Percentiles rank a stretch among this genome's conserved stretches.
These are phyloP conservation scores for Hymenoscyphus scutula DNA, from an alignment of 2,329 filamentous ascomycete species.

Conservation along the genomic window DNA sequence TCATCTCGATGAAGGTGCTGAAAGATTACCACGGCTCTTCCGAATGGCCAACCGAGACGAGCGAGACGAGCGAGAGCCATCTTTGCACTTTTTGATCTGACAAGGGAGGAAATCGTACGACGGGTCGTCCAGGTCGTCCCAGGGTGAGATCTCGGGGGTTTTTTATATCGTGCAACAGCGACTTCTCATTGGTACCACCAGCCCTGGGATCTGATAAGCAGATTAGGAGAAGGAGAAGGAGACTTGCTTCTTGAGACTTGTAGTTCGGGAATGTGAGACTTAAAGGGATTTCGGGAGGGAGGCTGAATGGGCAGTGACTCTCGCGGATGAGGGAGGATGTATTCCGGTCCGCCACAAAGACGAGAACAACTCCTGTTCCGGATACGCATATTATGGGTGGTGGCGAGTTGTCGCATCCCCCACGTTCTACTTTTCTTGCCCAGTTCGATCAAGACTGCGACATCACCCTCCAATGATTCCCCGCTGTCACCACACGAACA, in stretches of 20 bases:
- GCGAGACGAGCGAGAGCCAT: too few species aligned
- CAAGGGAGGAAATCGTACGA: not conserved
- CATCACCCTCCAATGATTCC: not conserved
- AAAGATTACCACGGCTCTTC: constrained; percentile 1
- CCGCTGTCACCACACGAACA: not conserved
- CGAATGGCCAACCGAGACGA: constrained; percentile 1
- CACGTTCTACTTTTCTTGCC: not conserved
- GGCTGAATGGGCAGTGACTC: not conserved
- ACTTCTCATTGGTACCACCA: not conserved
- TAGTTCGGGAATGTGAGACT: not conserved
- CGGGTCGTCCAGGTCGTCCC: not conserved
- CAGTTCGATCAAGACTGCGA: not conserved
- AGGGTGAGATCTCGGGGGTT: not conserved
- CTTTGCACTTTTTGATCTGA: not conserved
- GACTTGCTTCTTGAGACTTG: not conserved
- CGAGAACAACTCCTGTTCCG: not conserved
- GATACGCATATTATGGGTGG: not conserved
- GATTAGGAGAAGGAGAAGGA: too few species aligned
- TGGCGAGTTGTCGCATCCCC: not conserved
- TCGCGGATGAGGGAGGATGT: not conserved
- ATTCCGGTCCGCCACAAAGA: not conserved
- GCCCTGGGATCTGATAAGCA: not conserved
- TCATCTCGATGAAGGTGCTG: not conserved
- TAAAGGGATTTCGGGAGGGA: not conserved
- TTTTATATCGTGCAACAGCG: not conserved